phyloP scores from a whole-genome alignment of 2,329 filamentous ascomycete genomes.

The Madurella mycetomatis region DNA sequence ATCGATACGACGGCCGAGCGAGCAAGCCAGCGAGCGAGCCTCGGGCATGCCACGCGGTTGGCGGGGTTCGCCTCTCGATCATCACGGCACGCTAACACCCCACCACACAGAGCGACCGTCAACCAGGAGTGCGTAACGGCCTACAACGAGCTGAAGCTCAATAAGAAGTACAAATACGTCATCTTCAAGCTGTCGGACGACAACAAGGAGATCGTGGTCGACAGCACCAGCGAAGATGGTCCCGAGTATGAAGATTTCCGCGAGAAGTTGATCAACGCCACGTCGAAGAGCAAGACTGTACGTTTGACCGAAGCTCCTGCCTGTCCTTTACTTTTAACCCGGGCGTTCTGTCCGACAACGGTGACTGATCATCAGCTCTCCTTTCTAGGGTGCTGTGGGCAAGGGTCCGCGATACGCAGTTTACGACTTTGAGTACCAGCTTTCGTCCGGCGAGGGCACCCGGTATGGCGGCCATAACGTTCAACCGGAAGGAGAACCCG shows the following conservation, averaged over 20 bases:
- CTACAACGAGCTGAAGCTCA: slow-evolving; percentile 81
- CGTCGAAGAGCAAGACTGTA: slow-evolving; percentile 66
- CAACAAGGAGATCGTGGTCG: slow-evolving; percentile 76
- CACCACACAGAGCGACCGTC: slow-evolving; percentile 59
- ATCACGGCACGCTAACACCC: slow-evolving; percentile 7
- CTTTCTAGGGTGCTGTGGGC: slow-evolving; percentile 48
- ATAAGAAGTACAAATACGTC: slow-evolving; percentile 79
- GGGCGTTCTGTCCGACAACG: background rate
- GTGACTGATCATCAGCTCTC: background rate
- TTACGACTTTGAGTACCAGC: slow-evolving; percentile 77
- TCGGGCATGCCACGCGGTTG: background rate
- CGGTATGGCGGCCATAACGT: slow-evolving; percentile 45
- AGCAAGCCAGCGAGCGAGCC: background rate
- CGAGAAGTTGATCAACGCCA: slow-evolving; percentile 69
- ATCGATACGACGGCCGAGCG: background rate
- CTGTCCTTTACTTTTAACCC: background rate
- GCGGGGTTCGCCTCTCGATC: background rate
- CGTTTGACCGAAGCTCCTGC: slow-evolving; percentile 25
- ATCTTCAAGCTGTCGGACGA: slow-evolving; percentile 84
- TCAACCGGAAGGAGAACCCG: background rate
- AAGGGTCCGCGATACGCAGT: slow-evolving; percentile 76
- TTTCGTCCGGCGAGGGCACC: slow-evolving; percentile 66
- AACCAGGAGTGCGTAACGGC: slow-evolving; percentile 64
- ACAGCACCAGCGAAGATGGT: slow-evolving; percentile 60
- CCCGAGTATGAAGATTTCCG: slow-evolving; percentile 70